phyloP scores from a whole-genome alignment of 2,329 filamentous ascomycete species.

The Calonectria pseudoreteaudii region DNA sequence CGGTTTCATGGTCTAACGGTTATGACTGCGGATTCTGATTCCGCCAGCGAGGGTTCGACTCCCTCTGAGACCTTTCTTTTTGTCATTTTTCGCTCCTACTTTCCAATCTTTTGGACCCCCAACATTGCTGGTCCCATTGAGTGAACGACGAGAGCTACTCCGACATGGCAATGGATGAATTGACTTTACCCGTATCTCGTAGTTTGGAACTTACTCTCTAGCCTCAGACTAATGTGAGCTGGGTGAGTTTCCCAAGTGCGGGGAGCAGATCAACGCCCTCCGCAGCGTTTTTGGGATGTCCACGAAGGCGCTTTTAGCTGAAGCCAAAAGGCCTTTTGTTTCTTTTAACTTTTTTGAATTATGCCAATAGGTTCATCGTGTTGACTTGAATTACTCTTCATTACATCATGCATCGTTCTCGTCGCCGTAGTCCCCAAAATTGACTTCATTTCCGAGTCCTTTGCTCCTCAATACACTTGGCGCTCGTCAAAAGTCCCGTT shows the following conservation, averaged over 20 bases:
- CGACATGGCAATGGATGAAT: background rate
- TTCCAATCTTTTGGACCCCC: background rate
- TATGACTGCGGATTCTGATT: slow-evolving; percentile 39
- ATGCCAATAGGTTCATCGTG: background rate
- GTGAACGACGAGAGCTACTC: background rate
- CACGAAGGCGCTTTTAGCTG: background rate
- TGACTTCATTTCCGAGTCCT: background rate
- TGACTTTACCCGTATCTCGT: background rate
- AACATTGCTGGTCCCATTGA: background rate
- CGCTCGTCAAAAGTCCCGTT: background rate
- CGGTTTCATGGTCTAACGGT: slow-evolving; percentile 36
- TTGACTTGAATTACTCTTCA: background rate
- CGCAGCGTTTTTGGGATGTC: background rate
- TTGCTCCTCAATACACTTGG: background rate
- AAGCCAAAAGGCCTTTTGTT: background rate
- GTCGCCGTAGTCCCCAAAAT: background rate
- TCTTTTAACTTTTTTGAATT: background rate
- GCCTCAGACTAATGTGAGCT: background rate
- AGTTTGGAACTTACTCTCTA: background rate
- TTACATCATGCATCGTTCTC: background rate
- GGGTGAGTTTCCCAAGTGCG: background rate
- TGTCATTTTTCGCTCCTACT: slow-evolving; percentile 1
- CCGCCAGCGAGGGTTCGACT: slow-evolving; percentile 39
- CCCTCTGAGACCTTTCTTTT: slow-evolving; percentile 31
- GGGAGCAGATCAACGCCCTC: background rate